Evolutionary conservation across 345 rosid species (phyloP).

Genomic region (Erysimum cheiranthoides): DNA sequence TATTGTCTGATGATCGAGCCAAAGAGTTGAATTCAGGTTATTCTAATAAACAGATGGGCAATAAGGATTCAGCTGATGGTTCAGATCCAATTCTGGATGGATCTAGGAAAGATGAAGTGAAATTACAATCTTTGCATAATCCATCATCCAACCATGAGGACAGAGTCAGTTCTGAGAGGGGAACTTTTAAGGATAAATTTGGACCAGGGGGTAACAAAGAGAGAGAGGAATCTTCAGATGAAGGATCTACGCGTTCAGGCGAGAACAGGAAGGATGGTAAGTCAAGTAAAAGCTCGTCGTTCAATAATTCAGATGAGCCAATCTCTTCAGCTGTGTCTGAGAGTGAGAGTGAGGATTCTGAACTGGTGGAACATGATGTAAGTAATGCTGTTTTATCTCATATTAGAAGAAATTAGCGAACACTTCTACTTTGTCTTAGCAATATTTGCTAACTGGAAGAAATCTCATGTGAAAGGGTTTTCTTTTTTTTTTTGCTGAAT

Average conservation of each 20-base stretch:
- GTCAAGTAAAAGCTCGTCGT: slow-evolving; percentile 47
- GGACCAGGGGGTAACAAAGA: slow-evolving; percentile 46
- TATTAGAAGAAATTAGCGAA: not conserved
- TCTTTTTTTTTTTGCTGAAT: slow-evolving; percentile 41
- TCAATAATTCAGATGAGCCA: slow-evolving; percentile 50
- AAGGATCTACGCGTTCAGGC: slow-evolving; percentile 44
- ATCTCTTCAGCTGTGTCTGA: slow-evolving; percentile 52
- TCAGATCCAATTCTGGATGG: slow-evolving; percentile 55
- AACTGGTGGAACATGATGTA: slow-evolving; percentile 88
- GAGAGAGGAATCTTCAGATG: slow-evolving; percentile 41
- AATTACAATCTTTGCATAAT: slow-evolving; percentile 36
- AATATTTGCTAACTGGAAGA: not conserved
- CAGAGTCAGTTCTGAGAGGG: slow-evolving; percentile 27
- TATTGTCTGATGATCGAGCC: slow-evolving; percentile 54
- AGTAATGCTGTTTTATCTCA: slow-evolving; percentile 49
- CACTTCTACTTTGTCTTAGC: slow-evolving; percentile 12
- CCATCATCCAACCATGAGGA: slow-evolving; percentile 35
- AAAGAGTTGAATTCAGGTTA: slow-evolving; percentile 43
- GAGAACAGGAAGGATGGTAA: slow-evolving; percentile 51
- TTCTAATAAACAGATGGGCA: slow-evolving; percentile 44
- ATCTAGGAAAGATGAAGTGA: slow-evolving; percentile 47
- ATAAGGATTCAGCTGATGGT: slow-evolving; percentile 51
- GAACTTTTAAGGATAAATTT: slow-evolving; percentile 43
- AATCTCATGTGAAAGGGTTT: slow-evolving; percentile 6
- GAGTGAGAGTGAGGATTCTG: slow-evolving; percentile 79